phyloP scores from a whole-genome alignment of 2,329 filamentous ascomycete genomes.

The Colletotrichum liaoningense region DNA sequence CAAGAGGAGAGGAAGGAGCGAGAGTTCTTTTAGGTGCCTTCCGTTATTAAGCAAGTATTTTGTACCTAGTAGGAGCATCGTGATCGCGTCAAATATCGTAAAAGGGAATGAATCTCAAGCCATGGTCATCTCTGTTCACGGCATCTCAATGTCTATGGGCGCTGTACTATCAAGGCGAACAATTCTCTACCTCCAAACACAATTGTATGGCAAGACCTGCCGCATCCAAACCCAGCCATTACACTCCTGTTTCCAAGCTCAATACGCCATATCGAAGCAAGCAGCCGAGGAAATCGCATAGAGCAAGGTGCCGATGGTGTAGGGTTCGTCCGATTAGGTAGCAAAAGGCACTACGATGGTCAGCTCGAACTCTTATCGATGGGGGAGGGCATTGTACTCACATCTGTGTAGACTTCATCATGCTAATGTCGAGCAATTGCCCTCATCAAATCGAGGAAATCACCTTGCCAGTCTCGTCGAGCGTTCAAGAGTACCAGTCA shows the following conservation, averaged over 20 bases:
- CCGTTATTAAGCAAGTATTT: accelerated
- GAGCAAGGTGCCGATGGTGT: background rate
- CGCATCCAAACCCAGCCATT: background rate
- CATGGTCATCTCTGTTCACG: background rate
- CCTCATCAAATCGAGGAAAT: background rate
- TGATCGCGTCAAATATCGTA: background rate
- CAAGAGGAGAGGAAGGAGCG: background rate
- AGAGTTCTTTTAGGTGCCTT: background rate
- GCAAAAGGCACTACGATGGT: background rate
- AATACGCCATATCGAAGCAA: background rate
- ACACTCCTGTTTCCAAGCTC: background rate
- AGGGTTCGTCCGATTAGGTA: background rate
- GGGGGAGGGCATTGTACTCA: background rate
- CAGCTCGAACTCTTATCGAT: background rate
- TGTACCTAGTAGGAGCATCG: background rate
- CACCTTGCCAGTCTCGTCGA: background rate
- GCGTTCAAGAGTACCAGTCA: background rate
- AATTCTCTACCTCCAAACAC: background rate
- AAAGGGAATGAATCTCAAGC: background rate
- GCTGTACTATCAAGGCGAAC: background rate
- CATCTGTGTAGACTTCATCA: background rate
- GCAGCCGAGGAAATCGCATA: background rate
- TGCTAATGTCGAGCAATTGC: background rate
- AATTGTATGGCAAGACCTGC: background rate
- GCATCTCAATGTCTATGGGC: background rate